phyloP scores from a whole-genome alignment of 2,329 filamentous ascomycete genomes.

The Colletotrichum liriopes region DNA sequence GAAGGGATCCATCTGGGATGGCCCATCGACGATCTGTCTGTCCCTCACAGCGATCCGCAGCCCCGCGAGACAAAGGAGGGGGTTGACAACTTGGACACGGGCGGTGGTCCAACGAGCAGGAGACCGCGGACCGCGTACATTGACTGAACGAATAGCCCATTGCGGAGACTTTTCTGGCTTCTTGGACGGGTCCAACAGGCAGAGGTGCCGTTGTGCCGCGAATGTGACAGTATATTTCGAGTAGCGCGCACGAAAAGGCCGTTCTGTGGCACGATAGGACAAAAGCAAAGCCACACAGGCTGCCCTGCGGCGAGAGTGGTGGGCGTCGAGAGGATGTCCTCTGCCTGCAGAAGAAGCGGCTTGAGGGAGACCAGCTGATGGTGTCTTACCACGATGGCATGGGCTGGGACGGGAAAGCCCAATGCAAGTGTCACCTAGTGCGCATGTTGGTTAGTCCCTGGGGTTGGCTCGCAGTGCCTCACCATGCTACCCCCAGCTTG shows the following conservation, averaged over 20 bases:
- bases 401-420: slow-evolving; percentile 24
- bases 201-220: slow-evolving; percentile 32
- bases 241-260: slow-evolving; percentile 10
- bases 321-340: not conserved
- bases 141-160: slow-evolving; percentile 1
- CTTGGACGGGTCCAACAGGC: slow-evolving; percentile 12
- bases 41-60: slow-evolving; percentile 26
- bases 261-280: slow-evolving; percentile 26
- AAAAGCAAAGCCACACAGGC: slow-evolving; percentile 18
- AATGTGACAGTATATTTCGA: slow-evolving; percentile 18
- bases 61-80: not conserved
- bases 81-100: not conserved
- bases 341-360: slow-evolving; percentile 19
- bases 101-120: slow-evolving; percentile 2
- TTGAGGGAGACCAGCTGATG: slow-evolving; percentile 39
- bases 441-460: slow-evolving; percentile 8
- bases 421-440: slow-evolving; percentile 24
- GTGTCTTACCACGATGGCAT: slow-evolving; percentile 35
- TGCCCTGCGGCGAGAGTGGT: slow-evolving; percentile 19
- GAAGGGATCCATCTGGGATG: slow-evolving; percentile 25
- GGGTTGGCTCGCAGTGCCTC: slow-evolving; percentile 18
- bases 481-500: slow-evolving; percentile 14
- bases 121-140: slow-evolving; percentile 8
- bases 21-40: slow-evolving; percentile 33
- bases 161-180: not conserved